A percentile compares a stretch with the other conserved stretches of the same genome.
Evolutionary conservation across 2,329 filamentous ascomycete genomes (phyloP).

Genomic region (Metarhizium robertsii): DNA sequence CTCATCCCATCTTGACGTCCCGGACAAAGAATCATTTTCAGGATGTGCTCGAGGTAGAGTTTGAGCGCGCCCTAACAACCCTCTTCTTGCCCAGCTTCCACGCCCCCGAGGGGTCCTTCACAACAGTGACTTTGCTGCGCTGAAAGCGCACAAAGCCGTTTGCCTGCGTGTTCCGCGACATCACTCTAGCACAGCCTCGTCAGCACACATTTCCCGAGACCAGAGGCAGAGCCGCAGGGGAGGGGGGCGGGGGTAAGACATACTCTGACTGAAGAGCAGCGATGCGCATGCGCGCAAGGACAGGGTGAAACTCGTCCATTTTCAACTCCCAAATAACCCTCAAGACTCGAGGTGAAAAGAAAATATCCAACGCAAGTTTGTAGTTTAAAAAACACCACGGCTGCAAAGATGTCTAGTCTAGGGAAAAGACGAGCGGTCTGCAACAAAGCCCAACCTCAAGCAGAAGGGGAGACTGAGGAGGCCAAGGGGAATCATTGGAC

Average conservation of each 20-base stretch:
- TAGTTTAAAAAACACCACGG: no score
- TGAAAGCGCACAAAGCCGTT: conserved; percentile 13
- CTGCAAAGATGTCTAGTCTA: no score
- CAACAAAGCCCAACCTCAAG: no score
- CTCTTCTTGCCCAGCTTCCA: conserved; percentile 14
- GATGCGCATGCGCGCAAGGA: conserved; percentile 37
- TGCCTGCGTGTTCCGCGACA: conserved; percentile 2
- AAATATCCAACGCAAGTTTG: no score
- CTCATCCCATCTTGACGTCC: no score
- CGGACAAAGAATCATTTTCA: no score
- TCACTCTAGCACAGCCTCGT: background rate
- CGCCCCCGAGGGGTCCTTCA: conserved; percentile 10
- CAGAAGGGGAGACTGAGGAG: no score
- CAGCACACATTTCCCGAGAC: background rate
- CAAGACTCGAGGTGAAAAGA: no score
- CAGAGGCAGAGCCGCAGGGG: no score
- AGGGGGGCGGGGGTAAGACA: conserved; percentile 13
- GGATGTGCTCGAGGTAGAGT: conserved; percentile 2
- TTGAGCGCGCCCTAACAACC: conserved; percentile 14
- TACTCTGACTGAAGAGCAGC: conserved; percentile 38
- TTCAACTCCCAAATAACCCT: no score
- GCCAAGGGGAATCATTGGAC: no score
- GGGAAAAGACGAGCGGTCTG: no score
- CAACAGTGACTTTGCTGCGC: conserved; percentile 14
- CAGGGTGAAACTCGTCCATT: conserved; percentile 18